Base-by-base conservation (phyloP, 495 filamentous ascomycete genomes). In the Daldinia grandis region DNA sequence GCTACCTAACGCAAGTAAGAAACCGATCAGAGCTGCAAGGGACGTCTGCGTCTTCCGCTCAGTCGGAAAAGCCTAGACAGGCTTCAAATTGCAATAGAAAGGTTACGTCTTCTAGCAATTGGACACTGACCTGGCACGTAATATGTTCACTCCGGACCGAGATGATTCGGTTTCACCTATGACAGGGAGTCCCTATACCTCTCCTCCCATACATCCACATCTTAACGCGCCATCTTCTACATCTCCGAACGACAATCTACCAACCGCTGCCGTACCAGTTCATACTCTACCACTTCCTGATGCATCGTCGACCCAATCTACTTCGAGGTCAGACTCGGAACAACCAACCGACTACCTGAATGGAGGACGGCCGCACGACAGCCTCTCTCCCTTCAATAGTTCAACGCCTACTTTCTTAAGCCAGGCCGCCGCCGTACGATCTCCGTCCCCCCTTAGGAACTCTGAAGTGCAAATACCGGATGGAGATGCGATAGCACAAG, bases 261-360 rank as follows among this genome's bases (percentile, higher is more conserved):
- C 37, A 4, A 15, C 28, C 37, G 42, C 19, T 27, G 12, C 62
- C 37, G 49, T 58, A 25, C 53, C 68, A 3, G 50, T 28, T 49
- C 55, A 59, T 25, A 12, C 28, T 59, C 55, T 68, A 19, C 58
- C 60, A 71, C 64, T 33, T 37, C 42, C 71, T 64, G 54, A 74
- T 72, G 19, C 66, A 38, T 44, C 51, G 8, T n/a, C 58, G 27
- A 8, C 65, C 62, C 53, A 64, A 74, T 47, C 64, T 59, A 27
- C 57, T 35, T 72, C 72, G 35, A 61, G 61, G 64, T 62, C 68
- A 33, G 59, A 63, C 47, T 51, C 55, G 5, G 71, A 71, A 21
- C 77, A 80, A 24, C 62, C 82, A 4, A 19, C 68, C 7, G 83
- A 86, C 68, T 82, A 85, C 64, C 53, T 84, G 31, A 84, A 85